Conservation (phyloP, 352 stramenopile genomes). For the Globisporangium ultimum region DNA sequence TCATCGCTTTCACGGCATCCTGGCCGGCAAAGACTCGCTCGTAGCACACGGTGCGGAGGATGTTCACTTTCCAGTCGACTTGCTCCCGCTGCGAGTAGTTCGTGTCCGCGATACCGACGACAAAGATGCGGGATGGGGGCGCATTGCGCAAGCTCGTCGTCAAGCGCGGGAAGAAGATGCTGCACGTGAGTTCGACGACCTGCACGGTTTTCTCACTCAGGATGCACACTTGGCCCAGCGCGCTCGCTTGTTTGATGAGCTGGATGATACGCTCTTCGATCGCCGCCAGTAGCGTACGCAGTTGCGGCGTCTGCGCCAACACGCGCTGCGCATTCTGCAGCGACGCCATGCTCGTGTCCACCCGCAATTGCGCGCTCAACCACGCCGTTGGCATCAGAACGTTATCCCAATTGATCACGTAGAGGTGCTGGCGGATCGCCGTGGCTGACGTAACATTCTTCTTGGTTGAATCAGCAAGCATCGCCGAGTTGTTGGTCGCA, state of each 20-base stretch:
- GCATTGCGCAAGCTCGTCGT: slow-evolving; percentile 24
- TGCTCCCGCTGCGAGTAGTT: slow-evolving; percentile 32
- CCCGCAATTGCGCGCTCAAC: slow-evolving; percentile 31
- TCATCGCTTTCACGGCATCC: slow-evolving; percentile 21
- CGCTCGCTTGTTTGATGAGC: slow-evolving; percentile 27
- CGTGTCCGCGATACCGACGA: slow-evolving; percentile 34
- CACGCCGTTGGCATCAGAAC: slow-evolving; percentile 41
- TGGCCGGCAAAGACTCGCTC: slow-evolving; percentile 22
- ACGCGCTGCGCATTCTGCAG: slow-evolving; percentile 22
- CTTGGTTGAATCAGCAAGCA: not conserved
- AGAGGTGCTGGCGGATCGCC: slow-evolving; percentile 13
- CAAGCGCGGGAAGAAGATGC: slow-evolving; percentile 45
- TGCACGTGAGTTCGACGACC: slow-evolving; percentile 42
- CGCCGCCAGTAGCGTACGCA: slow-evolving; percentile 11
- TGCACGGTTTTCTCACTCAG: slow-evolving; percentile 31
- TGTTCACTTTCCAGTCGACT: slow-evolving; percentile 41
- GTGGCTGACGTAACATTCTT: not conserved
- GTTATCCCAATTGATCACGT: slow-evolving; percentile 55
- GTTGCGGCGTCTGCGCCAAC: slow-evolving; percentile 12
- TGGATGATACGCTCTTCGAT: slow-evolving; percentile 36
- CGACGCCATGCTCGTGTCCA: slow-evolving; percentile 16
- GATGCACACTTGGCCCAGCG: slow-evolving; percentile 37
- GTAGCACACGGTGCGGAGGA: slow-evolving; percentile 39
- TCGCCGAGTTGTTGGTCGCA: not conserved
- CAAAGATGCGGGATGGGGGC: slow-evolving; percentile 29